A percentile compares a stretch with the other conserved stretches of the same genome.
phyloP scores from a whole-genome alignment of 2,329 filamentous ascomycete genomes.

The Diaporthe sp. region DNA sequence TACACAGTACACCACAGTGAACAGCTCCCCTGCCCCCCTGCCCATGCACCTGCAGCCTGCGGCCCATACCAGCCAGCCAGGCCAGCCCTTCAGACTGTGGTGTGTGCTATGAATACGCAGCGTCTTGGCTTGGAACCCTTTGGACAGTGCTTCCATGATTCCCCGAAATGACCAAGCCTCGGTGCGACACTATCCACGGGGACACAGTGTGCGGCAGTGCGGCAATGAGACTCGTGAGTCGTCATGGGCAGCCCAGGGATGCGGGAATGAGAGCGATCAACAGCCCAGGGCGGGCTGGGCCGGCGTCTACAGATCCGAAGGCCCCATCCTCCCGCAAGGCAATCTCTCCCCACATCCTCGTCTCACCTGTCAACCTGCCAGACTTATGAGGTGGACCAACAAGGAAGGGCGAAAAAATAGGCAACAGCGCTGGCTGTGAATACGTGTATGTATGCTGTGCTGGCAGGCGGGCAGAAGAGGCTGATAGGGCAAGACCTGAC shows the following conservation, averaged over 20 bases:
- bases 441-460: not conserved
- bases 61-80: slow-evolving; percentile 1
- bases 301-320: slow-evolving; percentile 7
- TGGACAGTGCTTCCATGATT: slow-evolving; percentile 11
- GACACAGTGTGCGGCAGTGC: not conserved
- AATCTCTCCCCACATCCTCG: slow-evolving; percentile 10
- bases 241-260: not conserved
- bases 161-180: slow-evolving; percentile 29
- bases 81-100: not conserved
- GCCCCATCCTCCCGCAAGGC: slow-evolving; percentile 11
- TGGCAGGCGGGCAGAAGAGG: not conserved
- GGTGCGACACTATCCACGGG: not conserved
- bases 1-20: not conserved
- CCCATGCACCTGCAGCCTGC: slow-evolving; percentile 16
- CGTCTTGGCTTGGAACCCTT: not conserved
- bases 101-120: slow-evolving; percentile 7
- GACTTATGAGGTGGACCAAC: not conserved
- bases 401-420: slow-evolving; percentile 5
- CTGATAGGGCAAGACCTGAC: slow-evolving; percentile 18
- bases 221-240: not conserved
- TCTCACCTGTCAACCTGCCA: slow-evolving; percentile 5
- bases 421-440: not conserved
- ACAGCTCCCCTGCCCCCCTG: not conserved
- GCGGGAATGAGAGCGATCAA: slow-evolving; percentile 4
- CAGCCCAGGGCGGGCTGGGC: slow-evolving; percentile 21